These are phyloP conservation scores for Samsoniella hepiali DNA, from an alignment of 2,329 filamentous ascomycete genomes.

Conservation along the genomic window DNA sequence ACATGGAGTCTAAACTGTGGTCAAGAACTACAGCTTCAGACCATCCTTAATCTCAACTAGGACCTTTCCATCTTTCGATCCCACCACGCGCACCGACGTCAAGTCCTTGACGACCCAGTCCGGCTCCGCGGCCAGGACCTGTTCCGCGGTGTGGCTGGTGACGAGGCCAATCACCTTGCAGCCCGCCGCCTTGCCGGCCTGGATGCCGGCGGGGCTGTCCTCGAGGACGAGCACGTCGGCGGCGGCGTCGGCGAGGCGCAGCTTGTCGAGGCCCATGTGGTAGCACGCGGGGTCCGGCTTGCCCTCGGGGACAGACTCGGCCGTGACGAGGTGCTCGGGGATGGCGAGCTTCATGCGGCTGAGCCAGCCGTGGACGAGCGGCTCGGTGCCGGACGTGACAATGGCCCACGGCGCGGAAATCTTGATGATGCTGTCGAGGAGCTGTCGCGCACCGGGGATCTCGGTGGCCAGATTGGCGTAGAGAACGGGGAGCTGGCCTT, in stretches of 20 bases:
- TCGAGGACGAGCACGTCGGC: conserved; percentile 72
- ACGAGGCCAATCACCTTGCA: conserved; percentile 81
- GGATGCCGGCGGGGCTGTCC: conserved; percentile 83
- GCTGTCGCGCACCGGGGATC: conserved; percentile 74
- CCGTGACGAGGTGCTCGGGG: conserved; percentile 66
- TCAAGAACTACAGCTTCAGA: conserved; percentile 34
- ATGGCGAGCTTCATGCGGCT: conserved; percentile 60
- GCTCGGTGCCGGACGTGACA: conserved; percentile 69
- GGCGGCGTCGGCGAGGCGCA: conserved; percentile 49
- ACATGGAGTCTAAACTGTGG: background rate
- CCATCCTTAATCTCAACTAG: conserved; percentile 67
- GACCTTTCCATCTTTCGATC: conserved; percentile 54
- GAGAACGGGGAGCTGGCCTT: conserved; percentile 71
- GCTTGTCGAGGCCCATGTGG: conserved; percentile 59
- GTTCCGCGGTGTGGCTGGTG: conserved; percentile 74
- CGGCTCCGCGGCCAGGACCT: conserved; percentile 71
- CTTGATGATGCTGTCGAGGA: conserved; percentile 65
- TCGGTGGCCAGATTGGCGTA: conserved; percentile 78
- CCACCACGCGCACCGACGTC: conserved; percentile 64
- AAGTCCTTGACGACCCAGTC: conserved; percentile 86
- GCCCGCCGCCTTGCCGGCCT: conserved; percentile 78
- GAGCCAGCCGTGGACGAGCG: conserved; percentile 71
- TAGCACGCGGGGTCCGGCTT: conserved; percentile 79
- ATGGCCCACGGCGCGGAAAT: conserved; percentile 76
- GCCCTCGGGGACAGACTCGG: conserved; percentile 70